Evolutionary conservation across 2,329 filamentous ascomycete species (phyloP).

Genomic region (Alternaria triticimaculans): DNA sequence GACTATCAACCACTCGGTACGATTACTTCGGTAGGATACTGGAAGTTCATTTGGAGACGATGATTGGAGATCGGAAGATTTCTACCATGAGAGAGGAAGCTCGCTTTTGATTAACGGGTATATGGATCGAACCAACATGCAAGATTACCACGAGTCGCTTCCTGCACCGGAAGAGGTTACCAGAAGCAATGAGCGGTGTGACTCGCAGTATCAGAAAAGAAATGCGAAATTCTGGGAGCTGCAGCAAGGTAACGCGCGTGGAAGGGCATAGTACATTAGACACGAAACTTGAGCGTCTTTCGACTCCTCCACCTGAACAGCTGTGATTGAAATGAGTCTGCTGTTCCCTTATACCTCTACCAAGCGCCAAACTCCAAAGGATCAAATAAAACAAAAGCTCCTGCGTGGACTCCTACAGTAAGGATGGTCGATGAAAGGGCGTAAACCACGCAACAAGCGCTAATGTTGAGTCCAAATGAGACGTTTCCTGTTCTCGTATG

Average conservation of each 20-base stretch:
- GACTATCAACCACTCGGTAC: not conserved
- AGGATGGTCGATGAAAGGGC: not conserved
- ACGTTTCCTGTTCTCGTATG: not conserved
- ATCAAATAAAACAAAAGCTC: not conserved
- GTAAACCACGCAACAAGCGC: constrained; percentile 5
- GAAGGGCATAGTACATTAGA: not conserved
- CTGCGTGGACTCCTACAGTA: not conserved
- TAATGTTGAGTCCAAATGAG: not conserved
- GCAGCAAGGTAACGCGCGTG: not conserved
- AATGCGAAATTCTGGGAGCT: not conserved
- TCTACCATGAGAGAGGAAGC: not conserved
- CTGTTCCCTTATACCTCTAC: not conserved
- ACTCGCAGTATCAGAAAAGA: not conserved
- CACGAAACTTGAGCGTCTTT: not conserved
- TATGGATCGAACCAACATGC: not conserved
- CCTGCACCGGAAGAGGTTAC: not conserved
- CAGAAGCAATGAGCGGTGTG: not conserved
- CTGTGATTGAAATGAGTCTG: not conserved
- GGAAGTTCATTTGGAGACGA: not conserved
- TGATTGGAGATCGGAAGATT: not conserved
- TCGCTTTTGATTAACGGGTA: not conserved
- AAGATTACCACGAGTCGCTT: not conserved
- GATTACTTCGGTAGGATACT: not conserved
- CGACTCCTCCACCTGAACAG: not conserved
- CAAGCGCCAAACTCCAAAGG: constrained; percentile 3